A percentile compares a stretch with the other conserved stretches of the same genome.
Evolutionary conservation across 108 stramenopile genomes (phyloP).

Genomic region (Cyclotella distinguenda): DNA sequence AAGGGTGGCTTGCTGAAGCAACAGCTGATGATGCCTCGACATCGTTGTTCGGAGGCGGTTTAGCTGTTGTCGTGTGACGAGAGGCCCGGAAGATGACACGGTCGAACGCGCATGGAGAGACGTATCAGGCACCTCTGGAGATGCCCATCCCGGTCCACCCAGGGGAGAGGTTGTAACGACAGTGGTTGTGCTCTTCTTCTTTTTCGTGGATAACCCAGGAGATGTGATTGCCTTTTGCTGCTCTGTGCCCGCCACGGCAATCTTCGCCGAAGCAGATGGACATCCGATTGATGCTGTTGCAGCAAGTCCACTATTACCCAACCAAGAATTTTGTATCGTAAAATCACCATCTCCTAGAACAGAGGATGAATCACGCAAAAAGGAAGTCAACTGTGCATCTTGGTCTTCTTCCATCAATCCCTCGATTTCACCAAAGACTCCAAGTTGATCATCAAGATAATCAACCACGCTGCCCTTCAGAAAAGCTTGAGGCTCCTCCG

Average conservation of each 20-base stretch:
- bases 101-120: background rate
- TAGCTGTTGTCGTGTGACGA: slow-evolving; percentile 58
- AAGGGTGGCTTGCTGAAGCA: slow-evolving; percentile 76
- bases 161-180: slow-evolving; percentile 39
- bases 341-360: slow-evolving; percentile 1
- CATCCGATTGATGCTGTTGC: background rate
- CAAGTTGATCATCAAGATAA: slow-evolving; percentile 19
- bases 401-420: slow-evolving; percentile 83
- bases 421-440: slow-evolving; percentile 54
- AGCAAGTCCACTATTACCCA: background rate
- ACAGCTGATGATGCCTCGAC: slow-evolving; percentile 72
- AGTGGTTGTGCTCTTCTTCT: slow-evolving; percentile 46
- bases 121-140: background rate
- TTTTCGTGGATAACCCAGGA: slow-evolving; percentile 41
- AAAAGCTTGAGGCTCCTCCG: background rate
- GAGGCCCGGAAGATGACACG: slow-evolving; percentile 8
- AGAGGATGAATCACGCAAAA: slow-evolving; percentile 16
- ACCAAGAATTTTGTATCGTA: slow-evolving; percentile 5
- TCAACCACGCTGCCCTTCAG: background rate
- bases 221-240: slow-evolving; percentile 44
- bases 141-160: slow-evolving; percentile 17
- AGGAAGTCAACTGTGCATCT: slow-evolving; percentile 76
- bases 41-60: slow-evolving; percentile 55
- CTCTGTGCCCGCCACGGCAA: slow-evolving; percentile 24
- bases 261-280: background rate